Base-by-base conservation (phyloP, 495 filamentous ascomycete genomes). In the Pseudomonodictys pantanalensis region DNA sequence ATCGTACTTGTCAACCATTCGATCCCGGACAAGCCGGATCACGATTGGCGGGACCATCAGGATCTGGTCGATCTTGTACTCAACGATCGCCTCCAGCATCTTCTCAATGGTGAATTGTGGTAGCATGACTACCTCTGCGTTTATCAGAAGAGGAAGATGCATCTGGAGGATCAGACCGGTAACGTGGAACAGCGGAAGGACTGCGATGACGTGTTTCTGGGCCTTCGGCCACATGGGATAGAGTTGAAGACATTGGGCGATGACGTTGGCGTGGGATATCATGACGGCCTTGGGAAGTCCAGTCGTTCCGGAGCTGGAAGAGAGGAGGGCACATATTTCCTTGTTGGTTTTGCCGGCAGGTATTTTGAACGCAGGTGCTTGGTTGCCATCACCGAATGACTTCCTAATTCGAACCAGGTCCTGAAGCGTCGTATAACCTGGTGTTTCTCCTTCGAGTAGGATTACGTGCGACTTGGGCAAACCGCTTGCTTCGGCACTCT, bases 1-100 rank as follows among this genome's bases (percentile, higher is more conserved):
- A 65, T 84, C 81, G 62, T 86, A 88, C 15, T 77, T 68, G n/a
- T 80, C 70, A 3, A 88, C 85, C 22, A 80, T 74, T 2, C 82
- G 79, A 56, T 87, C 83, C 20, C 82, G 79, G 12, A 87, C 79
- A 41, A 89, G 73, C 9, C 86, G 79, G 56, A 89, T 86, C 4
- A 87, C 72, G 54, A 89, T 86, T 0, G 86, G 86, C 6, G 86
- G 86, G 3, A 88, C 86, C 29, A 83, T 62, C 0, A 70, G 60
- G 5, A 82, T 67, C 58, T 87, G 82, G 0, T 80, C 84, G 50
- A 86, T 75, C 4, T 73, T 29, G 66, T 79, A 81, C 33, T 76
- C 74, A 30, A 81, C 75, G 32, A 83, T 68, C 0, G 75, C 73
- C 1, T 64, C 56, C 8, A 87, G 73, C 50, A 79, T 86, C 0